Evolutionary conservation across 805 yeast species (phyloP).

Genomic region (Lachancea fermentati): DNA sequence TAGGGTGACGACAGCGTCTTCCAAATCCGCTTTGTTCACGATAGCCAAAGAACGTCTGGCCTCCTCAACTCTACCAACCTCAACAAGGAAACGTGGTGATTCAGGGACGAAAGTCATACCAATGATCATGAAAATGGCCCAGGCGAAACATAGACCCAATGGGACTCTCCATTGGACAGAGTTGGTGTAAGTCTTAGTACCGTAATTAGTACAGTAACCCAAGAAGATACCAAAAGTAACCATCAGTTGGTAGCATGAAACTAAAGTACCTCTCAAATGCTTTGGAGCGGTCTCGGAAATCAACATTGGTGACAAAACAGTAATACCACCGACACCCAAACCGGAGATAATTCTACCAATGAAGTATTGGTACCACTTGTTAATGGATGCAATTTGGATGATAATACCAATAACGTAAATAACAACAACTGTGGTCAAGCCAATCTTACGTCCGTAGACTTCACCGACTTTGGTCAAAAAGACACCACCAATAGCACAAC

Average conservation of each 20-base stretch:
- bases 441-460: slow-evolving; percentile 56
- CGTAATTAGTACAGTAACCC: slow-evolving; percentile 69
- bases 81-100: slow-evolving; percentile 63
- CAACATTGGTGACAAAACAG: slow-evolving; percentile 70
- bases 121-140: slow-evolving; percentile 36
- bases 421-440: slow-evolving; percentile 53
- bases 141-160: slow-evolving; percentile 48
- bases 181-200: slow-evolving; percentile 38
- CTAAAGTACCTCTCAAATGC: slow-evolving; percentile 62
- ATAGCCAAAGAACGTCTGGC: slow-evolving; percentile 55
- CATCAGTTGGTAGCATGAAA: slow-evolving; percentile 64
- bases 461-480: slow-evolving; percentile 54
- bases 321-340: slow-evolving; percentile 68
- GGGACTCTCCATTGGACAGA: slow-evolving; percentile 70
- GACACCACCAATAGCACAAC: slow-evolving; percentile 69
- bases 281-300: slow-evolving; percentile 40
- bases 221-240: slow-evolving; percentile 69
- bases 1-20: slow-evolving; percentile 48
- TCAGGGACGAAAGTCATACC: slow-evolving; percentile 58
- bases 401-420: slow-evolving; percentile 62
- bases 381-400: slow-evolving; percentile 50
- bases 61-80: slow-evolving; percentile 50
- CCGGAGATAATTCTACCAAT: slow-evolving; percentile 69
- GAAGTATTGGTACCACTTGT: slow-evolving; percentile 63
- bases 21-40: slow-evolving; percentile 50